Evolutionary conservation across 257 asterid genomes (phyloP).

Genomic region (Eucommia ulmoides): DNA sequence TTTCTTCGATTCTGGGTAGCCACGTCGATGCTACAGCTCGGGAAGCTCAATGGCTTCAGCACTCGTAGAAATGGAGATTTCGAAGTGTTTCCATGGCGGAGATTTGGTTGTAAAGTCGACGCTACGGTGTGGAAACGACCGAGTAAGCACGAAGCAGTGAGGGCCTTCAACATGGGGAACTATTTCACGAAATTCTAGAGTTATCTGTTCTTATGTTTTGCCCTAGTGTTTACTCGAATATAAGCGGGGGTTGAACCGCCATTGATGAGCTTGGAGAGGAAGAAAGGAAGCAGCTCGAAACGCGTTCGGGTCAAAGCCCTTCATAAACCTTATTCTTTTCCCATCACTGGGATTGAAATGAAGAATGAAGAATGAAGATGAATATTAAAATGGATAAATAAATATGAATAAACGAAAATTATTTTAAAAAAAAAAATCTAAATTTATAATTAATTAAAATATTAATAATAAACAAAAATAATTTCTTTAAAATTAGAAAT

Average conservation of each 20-base stretch:
- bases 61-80: conserved; percentile 45
- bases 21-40: too few species aligned
- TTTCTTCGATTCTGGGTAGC: too few species aligned
- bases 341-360: too few species aligned
- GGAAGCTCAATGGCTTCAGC: conserved; percentile 23
- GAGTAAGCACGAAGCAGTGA: conserved; percentile 29
- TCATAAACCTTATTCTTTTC: too few species aligned
- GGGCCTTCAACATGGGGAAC: conserved; percentile 64
- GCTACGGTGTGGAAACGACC: conserved; percentile 24
- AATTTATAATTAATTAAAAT: too few species aligned
- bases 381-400: too few species aligned
- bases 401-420: too few species aligned
- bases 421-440: too few species aligned
- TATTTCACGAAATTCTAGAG: neutral
- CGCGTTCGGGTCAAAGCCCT: conserved; percentile 26
- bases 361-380: too few species aligned
- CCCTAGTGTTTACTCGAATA: conserved; percentile 2
- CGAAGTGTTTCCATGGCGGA: conserved; percentile 33
- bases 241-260: conserved; percentile 21
- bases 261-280: conserved; percentile 29
- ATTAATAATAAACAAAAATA: too few species aligned
- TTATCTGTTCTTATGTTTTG: neutral
- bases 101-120: conserved; percentile 25
- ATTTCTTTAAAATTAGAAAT: too few species aligned
- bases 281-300: neutral